Conservation (phyloP, 1,284 basidiomycete species). For the Cryptococcus sp. region DNA sequence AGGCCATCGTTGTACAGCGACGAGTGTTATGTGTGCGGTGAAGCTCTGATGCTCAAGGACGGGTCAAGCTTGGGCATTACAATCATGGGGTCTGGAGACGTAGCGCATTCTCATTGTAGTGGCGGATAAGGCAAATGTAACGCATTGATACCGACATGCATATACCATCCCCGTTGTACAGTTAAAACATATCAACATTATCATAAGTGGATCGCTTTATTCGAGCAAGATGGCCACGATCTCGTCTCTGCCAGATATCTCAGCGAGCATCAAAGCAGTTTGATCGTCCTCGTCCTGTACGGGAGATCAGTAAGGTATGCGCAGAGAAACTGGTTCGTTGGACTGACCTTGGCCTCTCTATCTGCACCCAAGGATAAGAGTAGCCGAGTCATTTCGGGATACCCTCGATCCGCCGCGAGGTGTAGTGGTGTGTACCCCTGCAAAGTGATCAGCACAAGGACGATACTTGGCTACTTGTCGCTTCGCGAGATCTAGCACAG, state of each 20-base stretch:
- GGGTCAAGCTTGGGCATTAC: not conserved
- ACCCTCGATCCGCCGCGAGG: slow-evolving; percentile 78
- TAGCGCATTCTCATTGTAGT: not conserved
- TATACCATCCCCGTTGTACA: not conserved
- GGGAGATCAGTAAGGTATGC: not conserved
- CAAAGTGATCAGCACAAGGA: not conserved
- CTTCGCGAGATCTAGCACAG: not conserved
- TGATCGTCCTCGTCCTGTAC: slow-evolving; percentile 45
- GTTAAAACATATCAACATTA: not conserved
- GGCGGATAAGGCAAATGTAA: not conserved
- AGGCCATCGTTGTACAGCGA: slow-evolving; percentile 11
- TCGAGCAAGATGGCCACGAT: slow-evolving; percentile 24
- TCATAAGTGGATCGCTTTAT: slow-evolving; percentile 1
- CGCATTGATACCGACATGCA: slow-evolving; percentile 4
- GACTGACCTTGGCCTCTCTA: slow-evolving; percentile 60
- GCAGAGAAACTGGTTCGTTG: not conserved
- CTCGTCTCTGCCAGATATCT: slow-evolving; percentile 31
- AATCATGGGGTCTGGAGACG: not conserved
- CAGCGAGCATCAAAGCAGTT: slow-evolving; percentile 40
- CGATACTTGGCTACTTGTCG: not conserved
- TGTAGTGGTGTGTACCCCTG: slow-evolving; percentile 85
- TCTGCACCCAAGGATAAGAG: slow-evolving; percentile 71
- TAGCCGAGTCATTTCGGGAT: slow-evolving; percentile 60
- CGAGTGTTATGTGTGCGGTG: not conserved
- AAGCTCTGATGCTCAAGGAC: not conserved